These are phyloP conservation scores for Elsinoe australis DNA, from an alignment of 2,329 filamentous ascomycete species.

Conservation along the genomic window DNA sequence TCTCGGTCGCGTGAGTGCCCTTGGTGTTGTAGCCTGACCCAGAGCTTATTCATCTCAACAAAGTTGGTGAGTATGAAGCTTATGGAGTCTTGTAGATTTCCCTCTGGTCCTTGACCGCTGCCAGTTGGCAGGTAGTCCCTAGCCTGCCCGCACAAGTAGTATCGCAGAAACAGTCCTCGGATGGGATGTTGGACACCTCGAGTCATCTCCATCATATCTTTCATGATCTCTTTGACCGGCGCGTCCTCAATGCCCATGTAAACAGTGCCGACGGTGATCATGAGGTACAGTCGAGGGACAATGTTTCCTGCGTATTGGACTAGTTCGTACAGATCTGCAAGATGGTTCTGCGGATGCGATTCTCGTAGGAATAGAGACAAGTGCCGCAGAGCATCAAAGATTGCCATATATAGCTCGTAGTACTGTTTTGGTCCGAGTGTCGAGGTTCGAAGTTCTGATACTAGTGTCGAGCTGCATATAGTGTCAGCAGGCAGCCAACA, in stretches of 20 bases:
- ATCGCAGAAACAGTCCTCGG: slow-evolving; percentile 86
- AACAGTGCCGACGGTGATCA: slow-evolving; percentile 98
- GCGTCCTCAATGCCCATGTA: slow-evolving; percentile 99
- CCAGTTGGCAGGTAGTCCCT: slow-evolving; percentile 78
- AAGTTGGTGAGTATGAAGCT: slow-evolving; percentile 98
- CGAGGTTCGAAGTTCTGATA: slow-evolving; percentile 95
- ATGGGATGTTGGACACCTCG: slow-evolving; percentile 95
- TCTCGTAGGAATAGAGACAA: slow-evolving; percentile 94
- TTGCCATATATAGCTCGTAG: slow-evolving; percentile 98
- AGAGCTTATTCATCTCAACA: slow-evolving; percentile 99
- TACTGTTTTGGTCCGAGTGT: slow-evolving; percentile 98
- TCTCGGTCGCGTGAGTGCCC: slow-evolving; percentile 93
- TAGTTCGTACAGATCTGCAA: slow-evolving; percentile 94
- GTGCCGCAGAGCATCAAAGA: slow-evolving; percentile 95
- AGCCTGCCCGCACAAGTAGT: slow-evolving; percentile 92
- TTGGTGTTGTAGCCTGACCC: slow-evolving; percentile 95
- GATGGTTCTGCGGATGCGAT: slow-evolving; percentile 94
- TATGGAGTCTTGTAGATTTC: slow-evolving; percentile 93
- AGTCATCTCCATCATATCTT: slow-evolving; percentile 99
- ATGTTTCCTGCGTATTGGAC: slow-evolving; percentile 99
- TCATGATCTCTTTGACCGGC: slow-evolving; percentile 99
- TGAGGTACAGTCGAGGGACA: slow-evolving; percentile 88
- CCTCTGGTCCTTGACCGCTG: slow-evolving; percentile 81
- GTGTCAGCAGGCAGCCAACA: slow-evolving; percentile 25
- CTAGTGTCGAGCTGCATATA: slow-evolving; percentile 73